Evolutionary conservation across 805 yeast species (phyloP), one percentile per base, ranked within the genome.

Genomic region (Starmerella potacharoeniae): DNA sequence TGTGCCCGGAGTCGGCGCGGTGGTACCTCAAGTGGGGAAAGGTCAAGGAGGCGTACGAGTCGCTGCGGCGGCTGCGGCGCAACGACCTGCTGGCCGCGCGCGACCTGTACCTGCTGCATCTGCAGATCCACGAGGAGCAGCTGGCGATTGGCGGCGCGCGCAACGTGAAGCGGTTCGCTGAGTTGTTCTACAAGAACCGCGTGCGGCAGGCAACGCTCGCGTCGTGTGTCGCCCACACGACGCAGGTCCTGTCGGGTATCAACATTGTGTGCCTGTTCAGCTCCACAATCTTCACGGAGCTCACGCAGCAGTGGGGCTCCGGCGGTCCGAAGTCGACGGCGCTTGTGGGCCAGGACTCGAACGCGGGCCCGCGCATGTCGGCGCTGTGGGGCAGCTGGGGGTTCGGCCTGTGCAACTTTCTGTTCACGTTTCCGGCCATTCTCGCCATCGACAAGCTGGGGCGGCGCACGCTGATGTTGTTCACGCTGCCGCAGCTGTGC

Each of bases 241-340:
- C 84, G 87, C 95, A 87, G 72, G 95, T 87, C 68, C 84, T 86
- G 72, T 87, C 95, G 71, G 95, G 95, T 62, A 80, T 87, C 68
- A 87, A 87, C 65, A 91, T 86, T 52, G 86, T 87, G 69, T 91
- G 95, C 17, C 84, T 86, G 70, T 87, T 85, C 69, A 84, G 91
- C 0, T 82, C 93, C 0, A 75, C 84, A 9, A 86, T 87, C 55
- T 87, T 87, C 70, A 68, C 76, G 28, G 76, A 81, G 55, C 55
- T 60, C 28, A 55, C 55, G 10, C 82, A 83, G 69, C 56, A 49
- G 16, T 45, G 51, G 47, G 56, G 59, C 11, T 47, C 37, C 9
- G 56, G 56, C 17, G 58, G 58, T 6, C 17, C 41, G n/a, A 31
- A 69, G 77, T 37, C 53, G 2, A 41, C 51, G 16, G 58, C 60